Evolutionary conservation across 2,329 filamentous ascomycete genomes (phyloP), one percentile per base, ranked within the genome.

Genomic region (Onygenales sp.): DNA sequence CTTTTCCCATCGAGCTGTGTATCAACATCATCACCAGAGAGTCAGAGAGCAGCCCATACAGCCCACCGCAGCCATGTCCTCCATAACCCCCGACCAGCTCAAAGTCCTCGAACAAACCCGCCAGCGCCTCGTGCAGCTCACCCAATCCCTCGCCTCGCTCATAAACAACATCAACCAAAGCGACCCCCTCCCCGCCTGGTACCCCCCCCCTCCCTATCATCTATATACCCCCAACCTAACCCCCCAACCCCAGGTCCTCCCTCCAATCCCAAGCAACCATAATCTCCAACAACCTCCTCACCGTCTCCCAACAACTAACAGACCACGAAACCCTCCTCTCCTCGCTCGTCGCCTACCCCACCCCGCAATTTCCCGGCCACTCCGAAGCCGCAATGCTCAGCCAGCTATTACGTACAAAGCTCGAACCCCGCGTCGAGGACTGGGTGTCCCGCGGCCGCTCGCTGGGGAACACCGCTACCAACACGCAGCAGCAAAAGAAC

Each of bases 371-470:
- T 69, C 89, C 82, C 4, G 85, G 82, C 39, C 84, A 79, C 60
- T 84, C 79, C 5, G 82, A 86, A 66, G 72, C 66, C 1, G 63
- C 66, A 48, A 76, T 88, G 3, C 77, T 92, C 1, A 76, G 80
- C 31, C 81, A 85, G 61, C 75, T 95, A 2, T 75, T 94, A 35
- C 84, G 89, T 41, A 94, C 93, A 71, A 93, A 93, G 66, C 78
- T 90, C 48, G 89, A 93, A 60, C 87, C 88, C 0, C 78, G 81
- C 27, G 83, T 90, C 14, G 87, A 91, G 65, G 82, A 84, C 54
- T 84, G 85, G 72, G 83, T 92, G 31, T 79, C 82, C 21, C 74
- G 82, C 50, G 85, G 83, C 1, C 78, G 80, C 54, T 72, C 73
- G 32, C 74, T 75, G 44, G 61, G 58, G 38, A 54, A 60, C 41